phyloP scores from a whole-genome alignment of 2,329 filamentous ascomycete genomes.

The Clonostachys rosea region DNA sequence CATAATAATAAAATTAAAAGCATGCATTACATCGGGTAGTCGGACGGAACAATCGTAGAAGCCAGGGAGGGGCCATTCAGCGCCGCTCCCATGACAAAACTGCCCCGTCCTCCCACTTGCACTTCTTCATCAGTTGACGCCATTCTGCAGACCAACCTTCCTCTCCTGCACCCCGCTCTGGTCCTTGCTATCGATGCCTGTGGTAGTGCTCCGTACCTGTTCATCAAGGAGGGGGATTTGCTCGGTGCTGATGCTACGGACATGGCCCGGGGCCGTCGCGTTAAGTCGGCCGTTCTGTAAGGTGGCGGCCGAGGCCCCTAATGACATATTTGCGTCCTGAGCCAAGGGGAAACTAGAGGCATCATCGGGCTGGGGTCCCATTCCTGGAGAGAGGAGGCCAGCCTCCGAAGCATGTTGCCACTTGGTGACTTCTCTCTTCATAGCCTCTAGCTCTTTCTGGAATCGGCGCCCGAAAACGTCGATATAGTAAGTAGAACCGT shows the following conservation, averaged over 20 bases:
- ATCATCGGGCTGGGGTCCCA: slow-evolving; percentile 20
- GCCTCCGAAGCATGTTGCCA: slow-evolving; percentile 67
- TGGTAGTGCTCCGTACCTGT: slow-evolving; percentile 21
- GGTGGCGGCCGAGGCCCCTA: background rate
- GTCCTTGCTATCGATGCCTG: slow-evolving; percentile 37
- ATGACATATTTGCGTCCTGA: background rate
- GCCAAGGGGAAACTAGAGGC: slow-evolving; percentile 2
- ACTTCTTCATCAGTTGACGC: too few relatives aligned
- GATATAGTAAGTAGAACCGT: slow-evolving; percentile 96
- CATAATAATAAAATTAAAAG: too few relatives aligned
- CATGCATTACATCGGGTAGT: too few relatives aligned
- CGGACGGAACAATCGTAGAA: too few relatives aligned
- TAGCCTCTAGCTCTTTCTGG: slow-evolving; percentile 88
- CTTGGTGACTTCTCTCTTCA: slow-evolving; percentile 84
- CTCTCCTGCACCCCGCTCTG: slow-evolving; percentile 43
- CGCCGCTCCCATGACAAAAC: too few relatives aligned
- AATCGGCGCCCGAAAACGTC: slow-evolving; percentile 96
- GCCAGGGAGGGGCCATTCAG: too few relatives aligned
- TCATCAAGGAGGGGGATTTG: slow-evolving; percentile 55
- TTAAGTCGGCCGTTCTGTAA: background rate
- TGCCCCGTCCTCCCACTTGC: too few relatives aligned
- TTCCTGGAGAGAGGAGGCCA: slow-evolving; percentile 24
- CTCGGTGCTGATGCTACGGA: slow-evolving; percentile 33
- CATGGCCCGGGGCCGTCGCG: background rate
- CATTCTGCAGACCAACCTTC: slow-evolving; percentile 19